These are phyloP conservation scores for Ciborinia camelliae DNA, from an alignment of 2,329 filamentous ascomycete species.

Conservation along the genomic window DNA sequence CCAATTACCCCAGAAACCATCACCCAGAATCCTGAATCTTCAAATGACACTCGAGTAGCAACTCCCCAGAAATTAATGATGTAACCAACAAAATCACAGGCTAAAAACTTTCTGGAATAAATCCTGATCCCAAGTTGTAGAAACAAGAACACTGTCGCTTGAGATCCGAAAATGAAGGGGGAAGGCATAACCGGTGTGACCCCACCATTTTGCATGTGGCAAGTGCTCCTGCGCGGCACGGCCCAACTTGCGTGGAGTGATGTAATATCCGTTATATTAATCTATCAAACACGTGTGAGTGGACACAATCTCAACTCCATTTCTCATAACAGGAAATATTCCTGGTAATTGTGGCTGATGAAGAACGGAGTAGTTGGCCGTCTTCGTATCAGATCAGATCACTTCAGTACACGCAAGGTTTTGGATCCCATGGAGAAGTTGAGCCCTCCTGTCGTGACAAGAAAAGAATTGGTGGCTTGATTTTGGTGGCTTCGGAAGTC, in stretches of 20 bases:
- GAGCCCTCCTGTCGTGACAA: background rate
- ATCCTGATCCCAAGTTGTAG: slow-evolving; percentile 43
- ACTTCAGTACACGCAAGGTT: background rate
- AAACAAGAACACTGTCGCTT: slow-evolving; percentile 53
- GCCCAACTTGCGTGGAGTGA: slow-evolving; percentile 49
- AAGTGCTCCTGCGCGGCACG: slow-evolving; percentile 55
- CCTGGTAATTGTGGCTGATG: slow-evolving; percentile 9
- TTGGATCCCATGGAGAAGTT: background rate
- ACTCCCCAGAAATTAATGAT: background rate
- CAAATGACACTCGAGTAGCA: background rate
- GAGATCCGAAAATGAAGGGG: background rate
- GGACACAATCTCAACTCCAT: background rate
- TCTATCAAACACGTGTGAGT: slow-evolving; percentile 9
- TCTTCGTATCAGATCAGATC: background rate
- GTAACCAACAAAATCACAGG: background rate
- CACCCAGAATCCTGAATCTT: background rate
- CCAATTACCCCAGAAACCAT: background rate
- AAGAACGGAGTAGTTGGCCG: background rate
- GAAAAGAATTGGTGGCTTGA: slow-evolving; percentile 2
- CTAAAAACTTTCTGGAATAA: background rate
- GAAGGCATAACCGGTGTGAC: background rate
- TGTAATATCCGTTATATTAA: slow-evolving; percentile 15
- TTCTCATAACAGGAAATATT: slow-evolving; percentile 14
- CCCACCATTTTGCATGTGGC: background rate
- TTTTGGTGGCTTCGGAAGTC: slow-evolving; percentile 1